These are phyloP conservation scores for Agastache rugosa DNA, from an alignment of 257 asterid genomes.

Conservation along the genomic window DNA sequence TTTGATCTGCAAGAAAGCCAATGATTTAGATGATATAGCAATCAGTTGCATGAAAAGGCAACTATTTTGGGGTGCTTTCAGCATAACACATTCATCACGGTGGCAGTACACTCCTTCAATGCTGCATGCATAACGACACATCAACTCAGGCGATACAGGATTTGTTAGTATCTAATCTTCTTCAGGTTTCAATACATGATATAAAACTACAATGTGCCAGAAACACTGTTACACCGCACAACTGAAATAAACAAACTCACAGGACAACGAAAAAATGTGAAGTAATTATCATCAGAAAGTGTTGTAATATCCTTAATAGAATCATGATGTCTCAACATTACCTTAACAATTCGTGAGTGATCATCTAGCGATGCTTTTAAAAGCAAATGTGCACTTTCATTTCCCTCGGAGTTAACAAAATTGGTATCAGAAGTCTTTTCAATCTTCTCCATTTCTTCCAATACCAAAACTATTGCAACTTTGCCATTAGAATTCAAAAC, in stretches of 20 bases:
- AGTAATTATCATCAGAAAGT: conserved; percentile 14
- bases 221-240: not conserved
- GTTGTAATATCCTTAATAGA: conserved; percentile 1
- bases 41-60: conserved; percentile 29
- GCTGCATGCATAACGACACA: conserved; percentile 16
- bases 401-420: conserved; percentile 39
- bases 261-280: conserved; percentile 11
- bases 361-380: conserved; percentile 59
- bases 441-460: conserved; percentile 46
- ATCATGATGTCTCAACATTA: conserved; percentile 35
- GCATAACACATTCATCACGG: not conserved
- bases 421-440: conserved; percentile 35
- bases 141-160: conserved; percentile 11
- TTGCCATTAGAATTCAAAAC: conserved; percentile 68
- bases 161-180: not conserved
- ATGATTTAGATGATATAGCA: conserved; percentile 36
- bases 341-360: conserved; percentile 56
- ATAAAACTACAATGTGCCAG: conserved; percentile 4
- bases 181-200: not conserved
- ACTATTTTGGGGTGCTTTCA: conserved; percentile 24
- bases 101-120: conserved; percentile 14
- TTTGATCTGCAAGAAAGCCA: conserved; percentile 59
- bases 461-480: conserved; percentile 61
- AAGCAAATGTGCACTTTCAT: conserved; percentile 41
- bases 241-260: not conserved